A percentile compares a stretch with the other conserved stretches of the same genome.
These are phyloP conservation scores for Byssothecium circinans DNA, from an alignment of 2,329 filamentous ascomycete genomes.

Conservation along the genomic window DNA sequence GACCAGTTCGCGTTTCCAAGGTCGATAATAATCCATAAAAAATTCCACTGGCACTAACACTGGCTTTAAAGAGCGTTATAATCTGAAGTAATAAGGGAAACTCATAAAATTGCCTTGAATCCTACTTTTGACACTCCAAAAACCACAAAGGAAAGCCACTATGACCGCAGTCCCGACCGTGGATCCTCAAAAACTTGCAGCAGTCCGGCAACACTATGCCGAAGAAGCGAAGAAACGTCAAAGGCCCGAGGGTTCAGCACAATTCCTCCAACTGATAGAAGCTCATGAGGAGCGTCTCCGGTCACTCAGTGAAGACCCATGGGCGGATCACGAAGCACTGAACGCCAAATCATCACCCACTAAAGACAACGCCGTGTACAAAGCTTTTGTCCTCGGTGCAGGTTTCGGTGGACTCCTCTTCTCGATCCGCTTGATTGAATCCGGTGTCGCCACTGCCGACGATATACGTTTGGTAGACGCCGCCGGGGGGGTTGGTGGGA, in stretches of 20 bases:
- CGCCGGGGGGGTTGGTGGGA: slow-evolving; percentile 10
- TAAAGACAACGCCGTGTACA: background rate
- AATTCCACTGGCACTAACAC: background rate
- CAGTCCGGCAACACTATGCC: slow-evolving; percentile 1
- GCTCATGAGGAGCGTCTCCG: slow-evolving; percentile 1
- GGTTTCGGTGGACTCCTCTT: slow-evolving; percentile 3
- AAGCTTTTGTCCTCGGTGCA: slow-evolving; percentile 3
- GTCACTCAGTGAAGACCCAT: slow-evolving; percentile 5
- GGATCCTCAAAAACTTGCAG: background rate
- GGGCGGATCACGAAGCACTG: slow-evolving; percentile 5
- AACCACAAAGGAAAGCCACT: background rate
- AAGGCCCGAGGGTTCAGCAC: background rate
- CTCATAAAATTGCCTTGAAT: background rate
- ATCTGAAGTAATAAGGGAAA: background rate
- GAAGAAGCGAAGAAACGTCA: slow-evolving; percentile 3
- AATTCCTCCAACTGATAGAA: slow-evolving; percentile 1
- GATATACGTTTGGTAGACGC: slow-evolving; percentile 8
- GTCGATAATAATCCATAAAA: too few species aligned
- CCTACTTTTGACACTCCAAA: background rate
- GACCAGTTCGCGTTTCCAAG: too few species aligned
- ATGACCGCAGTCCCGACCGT: background rate
- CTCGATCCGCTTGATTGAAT: slow-evolving; percentile 2
- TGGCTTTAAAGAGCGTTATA: background rate
- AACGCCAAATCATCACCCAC: background rate
- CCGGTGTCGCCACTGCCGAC: background rate